Evolutionary conservation across 305 asterid genomes (phyloP), one percentile per base, ranked within the genome.

Genomic region (Fraxinus floribunda): DNA sequence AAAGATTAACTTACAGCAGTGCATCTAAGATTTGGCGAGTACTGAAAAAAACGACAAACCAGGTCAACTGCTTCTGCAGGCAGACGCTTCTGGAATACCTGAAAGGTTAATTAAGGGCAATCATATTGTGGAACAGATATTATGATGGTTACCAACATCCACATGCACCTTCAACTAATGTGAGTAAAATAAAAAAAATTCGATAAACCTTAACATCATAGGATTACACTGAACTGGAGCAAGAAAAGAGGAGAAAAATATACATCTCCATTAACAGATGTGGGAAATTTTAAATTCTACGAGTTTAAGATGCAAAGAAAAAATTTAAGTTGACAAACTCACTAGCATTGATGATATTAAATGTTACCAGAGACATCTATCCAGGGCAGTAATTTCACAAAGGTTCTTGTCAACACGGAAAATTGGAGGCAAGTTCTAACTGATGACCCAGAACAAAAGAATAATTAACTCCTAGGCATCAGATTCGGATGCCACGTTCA

Each of bases 61-160:
- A 95, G 86, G 88, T 95, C 98, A 89, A 95, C 97, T 10, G 98
- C 98, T 87, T 95, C 98, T 75, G 98, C 97, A 74, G 98, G 98
- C 86, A 95, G 90, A 84, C 98, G 95, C 89, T 95, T 95, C 88
- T 95, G 98, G 90, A 95, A 95, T 84, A 95, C 97, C 98, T 95
- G 91, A 77, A 84, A 79, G 60, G 82, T 24, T 72, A 79, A 82
- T 24, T 64, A 77, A 71, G 41, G 71, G 11, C 16, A 20, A 46
- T 60, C 52, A 82, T 26, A 75, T 30, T 18, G 70, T 22, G 41
- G 44, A 73, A 77, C 30, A 39, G 24, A 44, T 30, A 82, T 79
- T 80, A 80, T 80, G 57, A 85, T 8, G 79, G 73, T 82, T 66
- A 57, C 64, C 41, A 52, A 77, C 30, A 66, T 68, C 16, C 38